Evolutionary conservation across 495 filamentous ascomycete species (phyloP).

Genomic region (Aspergillus sclerotiicarbonarius): DNA sequence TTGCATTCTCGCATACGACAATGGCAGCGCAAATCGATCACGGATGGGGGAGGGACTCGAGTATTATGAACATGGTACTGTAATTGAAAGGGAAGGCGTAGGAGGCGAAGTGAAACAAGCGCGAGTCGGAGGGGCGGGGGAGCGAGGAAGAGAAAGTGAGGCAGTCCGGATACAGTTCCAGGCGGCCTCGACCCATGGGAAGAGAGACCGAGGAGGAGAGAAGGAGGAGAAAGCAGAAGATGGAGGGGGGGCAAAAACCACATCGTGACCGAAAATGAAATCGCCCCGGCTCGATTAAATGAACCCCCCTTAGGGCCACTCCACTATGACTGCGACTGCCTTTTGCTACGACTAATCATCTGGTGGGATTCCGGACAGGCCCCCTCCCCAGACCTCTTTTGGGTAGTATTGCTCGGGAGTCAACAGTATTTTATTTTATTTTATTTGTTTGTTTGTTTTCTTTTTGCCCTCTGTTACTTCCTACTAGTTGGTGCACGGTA

Average conservation of each 20-base stretch:
- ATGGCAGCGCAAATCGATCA: conserved; percentile 5
- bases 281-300: conserved; percentile 5
- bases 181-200: conserved; percentile 7
- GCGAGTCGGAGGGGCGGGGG: conserved; percentile 4
- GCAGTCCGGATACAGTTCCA: conserved; percentile 10
- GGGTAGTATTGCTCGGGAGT: no score
- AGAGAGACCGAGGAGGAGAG: conserved; percentile 5
- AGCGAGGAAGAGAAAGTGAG: conserved; percentile 1
- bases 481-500: background rate
- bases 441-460: background rate
- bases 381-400: background rate
- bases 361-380: background rate
- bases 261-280: conserved; percentile 3
- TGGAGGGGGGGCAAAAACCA: conserved; percentile 14
- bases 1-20: conserved; percentile 34
- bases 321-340: conserved; percentile 2
- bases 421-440: background rate
- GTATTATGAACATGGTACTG: conserved; percentile 12
- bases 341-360: background rate
- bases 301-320: conserved; percentile 5
- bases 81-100: conserved; percentile 8
- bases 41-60: conserved; percentile 1
- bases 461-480: background rate
- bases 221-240: background rate
- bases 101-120: conserved; percentile 12